A percentile compares a stretch with the other conserved stretches of the same genome.
Evolutionary conservation across 2,329 filamentous ascomycete genomes (phyloP).

Genomic region (Cryphonectria naterciae): DNA sequence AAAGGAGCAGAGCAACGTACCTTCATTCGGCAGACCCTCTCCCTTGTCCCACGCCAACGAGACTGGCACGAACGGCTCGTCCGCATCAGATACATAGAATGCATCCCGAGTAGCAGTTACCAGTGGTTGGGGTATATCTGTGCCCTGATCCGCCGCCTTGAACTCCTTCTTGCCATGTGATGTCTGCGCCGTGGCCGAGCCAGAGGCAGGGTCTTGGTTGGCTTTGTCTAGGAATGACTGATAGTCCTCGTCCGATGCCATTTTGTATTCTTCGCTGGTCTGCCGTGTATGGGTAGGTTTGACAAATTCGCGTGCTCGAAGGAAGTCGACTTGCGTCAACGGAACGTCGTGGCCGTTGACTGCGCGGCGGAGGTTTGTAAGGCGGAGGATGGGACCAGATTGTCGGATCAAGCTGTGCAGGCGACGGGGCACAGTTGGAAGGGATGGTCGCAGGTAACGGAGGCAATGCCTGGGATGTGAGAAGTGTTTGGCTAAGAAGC

Average conservation of each 20-base stretch:
- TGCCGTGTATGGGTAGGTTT: not conserved
- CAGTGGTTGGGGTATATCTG: slow-evolving; percentile 64
- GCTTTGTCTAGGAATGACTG: slow-evolving; percentile 84
- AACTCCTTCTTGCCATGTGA: slow-evolving; percentile 42
- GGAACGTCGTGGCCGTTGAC: not conserved
- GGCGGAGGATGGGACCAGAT: not conserved
- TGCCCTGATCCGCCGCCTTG: slow-evolving; percentile 57
- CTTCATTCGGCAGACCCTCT: slow-evolving; percentile 62
- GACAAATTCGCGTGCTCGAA: not conserved
- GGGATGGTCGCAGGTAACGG: not conserved
- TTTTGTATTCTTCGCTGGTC: slow-evolving; percentile 40
- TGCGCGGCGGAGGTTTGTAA: not conserved
- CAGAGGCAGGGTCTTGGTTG: slow-evolving; percentile 75
- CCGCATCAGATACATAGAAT: slow-evolving; percentile 79
- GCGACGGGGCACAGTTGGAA: not conserved
- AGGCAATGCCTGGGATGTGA: not conserved
- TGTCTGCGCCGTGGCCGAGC: slow-evolving; percentile 43
- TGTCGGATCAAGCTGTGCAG: slow-evolving; percentile 1
- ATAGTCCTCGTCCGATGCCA: slow-evolving; percentile 83
- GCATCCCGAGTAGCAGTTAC: slow-evolving; percentile 54
- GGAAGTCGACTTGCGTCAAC: not conserved
- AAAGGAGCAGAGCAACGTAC: slow-evolving; percentile 46
- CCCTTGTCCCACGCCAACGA: slow-evolving; percentile 63
- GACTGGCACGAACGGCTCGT: slow-evolving; percentile 83
- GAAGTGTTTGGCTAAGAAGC: not conserved